Evolutionary conservation across 2,329 filamentous ascomycete species (phyloP), one percentile per base, ranked within the genome.

Genomic region (Fusarium oxysporum): DNA sequence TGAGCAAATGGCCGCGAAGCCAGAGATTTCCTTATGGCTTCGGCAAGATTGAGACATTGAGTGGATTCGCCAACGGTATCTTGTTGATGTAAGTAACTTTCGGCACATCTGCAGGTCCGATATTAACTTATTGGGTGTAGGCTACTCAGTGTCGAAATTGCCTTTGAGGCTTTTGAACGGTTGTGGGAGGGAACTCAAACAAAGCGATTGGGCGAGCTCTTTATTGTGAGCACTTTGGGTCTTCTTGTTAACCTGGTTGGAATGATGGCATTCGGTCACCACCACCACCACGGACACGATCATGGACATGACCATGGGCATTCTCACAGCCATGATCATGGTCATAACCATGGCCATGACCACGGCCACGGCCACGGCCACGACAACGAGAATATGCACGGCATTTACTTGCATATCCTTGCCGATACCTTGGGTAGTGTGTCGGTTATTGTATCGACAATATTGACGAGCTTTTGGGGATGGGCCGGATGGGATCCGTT

Each of bases 321-420:
- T 23, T 59, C 53, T n/a, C 74, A 76, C 38, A 58, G 58, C 13
- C 74, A 76, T 37, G 64, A 53, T 21, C 61, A 76, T 63, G 68
- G 79, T 6, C 84, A 88, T 69, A 79, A 79, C 28, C 81, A 86
- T 47, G 75, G 74, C 4, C 84, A 88, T 65, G 37, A 37, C 13
- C 62, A 65, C 40, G 77, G 75, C 69, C 83, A 65, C 40, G 77
- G 75, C 69, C 83, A 80, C 65, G 74, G 78, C n/a, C 92, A 95
- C 78, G 92, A 94, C 70, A 97, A 97, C 81, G 96, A 99, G 78
- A 99, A 99, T 80, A 98, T 99, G 95, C 85, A 96, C 76, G 96
- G 96, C 17, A 98, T 99, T 74, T 99, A 97, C 82, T 86, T 99
- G 25, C 96, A 99, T 79, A 93, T 99, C 56, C 87, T 98, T 33